These are phyloP conservation scores for Allomyces macrogynus DNA, from an alignment of 192 early-diverging fungal genomes.

Conservation along the genomic window DNA sequence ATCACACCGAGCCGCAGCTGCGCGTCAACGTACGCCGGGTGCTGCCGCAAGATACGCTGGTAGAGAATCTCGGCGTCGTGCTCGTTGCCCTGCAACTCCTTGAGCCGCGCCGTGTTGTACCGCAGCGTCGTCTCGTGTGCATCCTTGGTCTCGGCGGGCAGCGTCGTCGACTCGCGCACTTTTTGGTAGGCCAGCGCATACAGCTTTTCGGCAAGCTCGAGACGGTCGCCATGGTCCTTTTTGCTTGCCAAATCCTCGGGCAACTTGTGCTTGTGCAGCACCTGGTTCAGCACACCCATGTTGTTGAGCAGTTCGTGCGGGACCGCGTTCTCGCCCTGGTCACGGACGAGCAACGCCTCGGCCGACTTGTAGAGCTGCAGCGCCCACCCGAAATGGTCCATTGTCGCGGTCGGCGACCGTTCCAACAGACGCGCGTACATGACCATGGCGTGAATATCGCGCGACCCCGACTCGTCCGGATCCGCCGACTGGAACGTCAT, in stretches of 20 bases:
- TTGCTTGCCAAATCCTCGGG: too few relatives aligned
- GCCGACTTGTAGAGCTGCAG: too few relatives aligned
- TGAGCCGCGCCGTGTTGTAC: slow-evolving; percentile 44
- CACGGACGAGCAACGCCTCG: slow-evolving; percentile 3
- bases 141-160: slow-evolving; percentile 3
- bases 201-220: slow-evolving; percentile 15
- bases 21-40: slow-evolving; percentile 61
- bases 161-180: background rate
- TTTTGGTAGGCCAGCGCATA: slow-evolving; percentile 6
- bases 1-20: slow-evolving; percentile 58
- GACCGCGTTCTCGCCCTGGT: slow-evolving; percentile 4
- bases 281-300: slow-evolving; percentile 30
- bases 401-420: background rate
- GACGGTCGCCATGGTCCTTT: slow-evolving; percentile 6
- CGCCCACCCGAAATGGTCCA: too few relatives aligned
- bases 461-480: background rate
- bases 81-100: slow-evolving; percentile 14
- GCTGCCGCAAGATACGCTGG: slow-evolving; percentile 29
- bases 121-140: slow-evolving; percentile 26
- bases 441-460: background rate
- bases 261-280: too few relatives aligned
- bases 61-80: slow-evolving; percentile 44
- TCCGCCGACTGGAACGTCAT: background rate
- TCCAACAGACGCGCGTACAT: background rate
- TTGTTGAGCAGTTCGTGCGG: slow-evolving; percentile 66